These are phyloP conservation scores for Lactarius akahatsu DNA, from an alignment of 768 basidiomycete species.

Conservation along the genomic window DNA sequence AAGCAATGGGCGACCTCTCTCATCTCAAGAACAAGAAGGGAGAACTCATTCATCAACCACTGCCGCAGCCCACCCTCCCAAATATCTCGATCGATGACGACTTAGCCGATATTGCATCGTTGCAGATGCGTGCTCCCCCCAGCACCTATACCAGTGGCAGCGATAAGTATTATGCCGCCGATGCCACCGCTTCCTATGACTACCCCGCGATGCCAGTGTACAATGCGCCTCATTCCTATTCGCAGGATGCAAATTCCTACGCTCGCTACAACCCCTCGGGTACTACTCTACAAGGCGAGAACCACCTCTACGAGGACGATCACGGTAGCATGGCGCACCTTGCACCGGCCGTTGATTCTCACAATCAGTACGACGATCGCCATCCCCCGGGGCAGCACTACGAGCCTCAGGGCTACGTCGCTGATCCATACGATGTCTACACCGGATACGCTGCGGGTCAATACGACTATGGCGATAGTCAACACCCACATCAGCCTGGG, in stretches of 20 bases:
- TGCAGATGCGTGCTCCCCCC: constrained; percentile 55
- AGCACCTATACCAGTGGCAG: constrained; percentile 49
- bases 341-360: constrained; percentile 56
- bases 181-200: constrained; percentile 47
- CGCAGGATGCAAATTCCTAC: constrained; percentile 51
- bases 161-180: constrained; percentile 51
- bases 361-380: constrained; percentile 43
- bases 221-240: constrained; percentile 56
- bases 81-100: constrained; percentile 87
- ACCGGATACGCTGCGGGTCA: constrained; percentile 19
- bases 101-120: constrained; percentile 53
- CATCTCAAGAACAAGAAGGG: constrained; percentile 94
- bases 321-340: constrained; percentile 65
- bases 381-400: background rate
- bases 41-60: constrained; percentile 70
- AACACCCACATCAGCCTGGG: constrained; percentile 7
- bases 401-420: constrained; percentile 32
- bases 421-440: constrained; percentile 56
- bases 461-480: constrained; percentile 7
- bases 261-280: constrained; percentile 60
- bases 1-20: constrained; percentile 87
- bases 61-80: constrained; percentile 94
- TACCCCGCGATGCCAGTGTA: constrained; percentile 78
- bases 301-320: constrained; percentile 61
- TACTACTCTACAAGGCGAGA: constrained; percentile 54